These are phyloP conservation scores for Erysiphe pulchra DNA, from an alignment of 2,329 filamentous ascomycete genomes.

Conservation along the genomic window DNA sequence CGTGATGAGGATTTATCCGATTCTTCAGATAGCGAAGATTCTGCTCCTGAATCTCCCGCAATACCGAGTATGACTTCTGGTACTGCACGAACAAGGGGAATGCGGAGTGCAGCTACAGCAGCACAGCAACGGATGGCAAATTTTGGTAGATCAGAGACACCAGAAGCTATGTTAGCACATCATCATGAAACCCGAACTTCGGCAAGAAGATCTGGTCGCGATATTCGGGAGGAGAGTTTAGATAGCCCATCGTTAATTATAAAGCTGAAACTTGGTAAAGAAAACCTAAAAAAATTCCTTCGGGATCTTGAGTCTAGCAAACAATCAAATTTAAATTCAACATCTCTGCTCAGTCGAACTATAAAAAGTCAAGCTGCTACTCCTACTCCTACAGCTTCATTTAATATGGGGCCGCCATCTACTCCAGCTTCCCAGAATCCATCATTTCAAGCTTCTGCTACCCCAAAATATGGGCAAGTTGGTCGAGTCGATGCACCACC, in stretches of 20 bases:
- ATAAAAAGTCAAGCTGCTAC: conserved; percentile 16
- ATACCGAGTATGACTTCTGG: conserved; percentile 41
- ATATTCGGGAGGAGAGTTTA: conserved; percentile 52
- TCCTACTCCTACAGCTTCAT: conserved; percentile 21
- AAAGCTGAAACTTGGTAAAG: conserved; percentile 45
- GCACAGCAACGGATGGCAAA: conserved; percentile 75
- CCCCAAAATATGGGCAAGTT: conserved; percentile 24
- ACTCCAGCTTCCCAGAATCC: conserved; percentile 14
- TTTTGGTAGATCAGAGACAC: conserved; percentile 64
- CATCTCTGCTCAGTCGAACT: conserved; percentile 20
- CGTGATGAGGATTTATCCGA: conserved; percentile 45
- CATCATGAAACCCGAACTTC: conserved; percentile 51
- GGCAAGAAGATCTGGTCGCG: conserved; percentile 28
- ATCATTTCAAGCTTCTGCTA: conserved; percentile 9
- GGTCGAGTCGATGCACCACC: conserved; percentile 42
- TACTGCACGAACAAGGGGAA: conserved; percentile 63
- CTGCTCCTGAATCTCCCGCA: conserved; percentile 62
- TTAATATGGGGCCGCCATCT: conserved; percentile 27
- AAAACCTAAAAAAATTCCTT: conserved; percentile 42
- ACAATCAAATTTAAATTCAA: conserved; percentile 15
- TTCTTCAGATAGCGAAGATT: conserved; percentile 79
- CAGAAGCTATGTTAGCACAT: conserved; percentile 44
- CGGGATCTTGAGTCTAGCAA: conserved; percentile 24
- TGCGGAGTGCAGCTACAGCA: conserved; percentile 67
- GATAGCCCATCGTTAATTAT: conserved; percentile 41